phyloP scores from a whole-genome alignment of 139 green algal genomes.

The Diplosphaera chodatii region DNA sequence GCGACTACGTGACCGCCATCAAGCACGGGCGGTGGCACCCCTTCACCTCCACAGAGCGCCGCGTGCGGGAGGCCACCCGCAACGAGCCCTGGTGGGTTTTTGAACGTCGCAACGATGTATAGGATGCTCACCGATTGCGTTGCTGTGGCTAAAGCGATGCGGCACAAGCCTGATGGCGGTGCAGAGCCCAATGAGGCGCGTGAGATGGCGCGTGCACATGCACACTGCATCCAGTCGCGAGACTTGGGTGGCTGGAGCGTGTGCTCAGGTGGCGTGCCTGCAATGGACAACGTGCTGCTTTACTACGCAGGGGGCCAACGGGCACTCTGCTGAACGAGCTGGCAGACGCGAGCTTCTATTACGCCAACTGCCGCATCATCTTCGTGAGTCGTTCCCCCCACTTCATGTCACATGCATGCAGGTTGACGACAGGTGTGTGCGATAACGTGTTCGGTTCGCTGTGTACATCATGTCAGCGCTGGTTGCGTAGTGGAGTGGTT shows the following conservation, averaged over 20 bases:
- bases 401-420: neutral
- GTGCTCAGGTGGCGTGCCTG: too few species aligned
- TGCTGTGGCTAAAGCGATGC: too few species aligned
- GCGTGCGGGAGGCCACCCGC: slow-evolving; percentile 57
- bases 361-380: slow-evolving; percentile 49
- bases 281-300: too few species aligned
- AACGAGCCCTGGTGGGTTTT: slow-evolving; percentile 61
- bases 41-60: slow-evolving; percentile 55
- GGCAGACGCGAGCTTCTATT: slow-evolving; percentile 43
- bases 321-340: slow-evolving; percentile 61
- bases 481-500: too few species aligned
- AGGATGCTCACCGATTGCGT: too few species aligned
- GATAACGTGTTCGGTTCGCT: too few species aligned
- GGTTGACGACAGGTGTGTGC: too few species aligned
- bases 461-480: too few species aligned
- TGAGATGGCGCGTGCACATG: neutral
- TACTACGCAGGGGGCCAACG: slow-evolving; percentile 58
- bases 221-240: neutral
- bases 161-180: too few species aligned
- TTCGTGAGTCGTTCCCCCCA: slow-evolving; percentile 34
- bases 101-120: too few species aligned
- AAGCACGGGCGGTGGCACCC: slow-evolving; percentile 47
- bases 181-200: too few species aligned
- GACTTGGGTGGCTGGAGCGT: too few species aligned
- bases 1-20: slow-evolving; percentile 66